phyloP scores from a whole-genome alignment of 1,139 yeast species.

The Suhomyces terraborum region DNA sequence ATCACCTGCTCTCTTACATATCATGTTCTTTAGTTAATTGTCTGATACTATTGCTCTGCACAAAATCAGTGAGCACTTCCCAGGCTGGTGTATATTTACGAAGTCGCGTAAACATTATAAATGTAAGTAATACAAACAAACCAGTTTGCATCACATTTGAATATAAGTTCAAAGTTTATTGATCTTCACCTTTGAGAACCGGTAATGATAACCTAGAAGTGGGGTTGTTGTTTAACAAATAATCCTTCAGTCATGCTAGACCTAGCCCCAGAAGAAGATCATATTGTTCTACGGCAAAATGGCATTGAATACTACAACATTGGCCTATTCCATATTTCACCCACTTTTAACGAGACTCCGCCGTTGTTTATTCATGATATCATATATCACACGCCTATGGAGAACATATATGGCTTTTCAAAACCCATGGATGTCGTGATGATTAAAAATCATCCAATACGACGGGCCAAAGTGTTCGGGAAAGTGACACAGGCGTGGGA shows the following conservation, averaged over 20 bases:
- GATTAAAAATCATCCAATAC: conserved; percentile 40
- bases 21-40: too few species aligned
- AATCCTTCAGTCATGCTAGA: conserved; percentile 18
- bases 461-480: conserved; percentile 30
- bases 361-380: conserved; percentile 36
- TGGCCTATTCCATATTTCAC: conserved; percentile 35
- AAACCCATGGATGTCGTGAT: conserved; percentile 23
- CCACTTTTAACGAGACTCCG: conserved; percentile 24
- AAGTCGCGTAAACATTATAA: too few species aligned
- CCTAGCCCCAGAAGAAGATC: conserved; percentile 36
- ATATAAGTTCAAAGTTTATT: too few species aligned
- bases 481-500: conserved; percentile 22
- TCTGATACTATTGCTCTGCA: too few species aligned
- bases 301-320: conserved; percentile 33
- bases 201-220: background rate
- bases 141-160: too few species aligned
- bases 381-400: conserved; percentile 18
- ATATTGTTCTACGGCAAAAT: conserved; percentile 27
- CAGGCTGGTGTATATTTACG: too few species aligned
- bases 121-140: too few species aligned
- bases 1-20: too few species aligned
- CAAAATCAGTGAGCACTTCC: too few species aligned
- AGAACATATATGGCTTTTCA: conserved; percentile 25
- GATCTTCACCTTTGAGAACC: background rate
- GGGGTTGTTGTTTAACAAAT: background rate